Base-by-base conservation (phyloP, 2,329 filamentous ascomycete genomes). In the Tympanopsis confertula region DNA sequence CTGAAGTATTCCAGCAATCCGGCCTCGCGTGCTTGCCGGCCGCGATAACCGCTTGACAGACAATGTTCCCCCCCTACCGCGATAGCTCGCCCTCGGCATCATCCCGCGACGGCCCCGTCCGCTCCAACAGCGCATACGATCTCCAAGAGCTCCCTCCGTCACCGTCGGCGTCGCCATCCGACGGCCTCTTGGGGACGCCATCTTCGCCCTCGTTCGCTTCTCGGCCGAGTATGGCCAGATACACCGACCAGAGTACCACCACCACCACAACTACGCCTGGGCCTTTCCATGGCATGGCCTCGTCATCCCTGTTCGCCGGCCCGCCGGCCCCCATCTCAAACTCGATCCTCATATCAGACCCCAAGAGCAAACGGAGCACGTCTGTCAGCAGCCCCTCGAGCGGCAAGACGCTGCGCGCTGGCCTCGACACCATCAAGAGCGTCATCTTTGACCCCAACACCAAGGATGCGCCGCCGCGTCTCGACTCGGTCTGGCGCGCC, bases 251-350 rank as follows among this genome's bases (percentile, higher is more conserved):
- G 7, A n/a, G 7, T 26, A 7, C 22, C 22, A 26, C 22, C 22
- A 7, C 22, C 22, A n/a, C 22, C 22, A 10, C 22, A 7, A 10
- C 22, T n/a, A 7, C 22, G 7, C 22, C 22, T n/a, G 7, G 22
- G 7, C 7, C 7, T n/a, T 26, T 26, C 22, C 22, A 26, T 7
- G 7, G 22, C 22, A 57, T 50, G 36, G 45, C 45, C 13, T 40
- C 39, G 5, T 56, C 49, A 12, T 42, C 53, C 3, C 56, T 71
- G 33, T 72, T 71, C 40, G 48, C 55, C 2, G 66, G 67, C 1
- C 68, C 69, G 0, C 69, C 69, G 0, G 66, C 69, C 1, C 69
- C 69, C 3, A 71, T 73, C 39, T 59, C 64, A 2, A 45, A 53
- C 4, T 69, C 68, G 0, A 54, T 59, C 3, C 41, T 64, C 15